Evolutionary conservation across 306 rosid species (phyloP).

Genomic region (Trifolium pratense): DNA sequence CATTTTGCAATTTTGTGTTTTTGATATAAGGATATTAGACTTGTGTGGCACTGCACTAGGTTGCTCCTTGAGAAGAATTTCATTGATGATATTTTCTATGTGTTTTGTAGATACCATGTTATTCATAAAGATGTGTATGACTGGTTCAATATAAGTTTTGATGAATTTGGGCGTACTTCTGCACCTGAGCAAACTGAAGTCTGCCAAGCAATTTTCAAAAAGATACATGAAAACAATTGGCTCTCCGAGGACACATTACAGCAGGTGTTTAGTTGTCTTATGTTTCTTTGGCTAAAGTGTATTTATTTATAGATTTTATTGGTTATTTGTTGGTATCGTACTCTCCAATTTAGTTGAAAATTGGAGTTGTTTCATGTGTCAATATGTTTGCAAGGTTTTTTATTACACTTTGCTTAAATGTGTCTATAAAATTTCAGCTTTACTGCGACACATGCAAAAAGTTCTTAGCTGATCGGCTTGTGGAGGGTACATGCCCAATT

Average conservation of each 20-base stretch:
- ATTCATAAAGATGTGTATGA: constrained; percentile 83
- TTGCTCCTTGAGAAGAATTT: not conserved
- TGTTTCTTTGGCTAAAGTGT: constrained; percentile 11
- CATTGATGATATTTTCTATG: not conserved
- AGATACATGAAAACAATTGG: constrained; percentile 70
- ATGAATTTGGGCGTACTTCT: constrained; percentile 93
- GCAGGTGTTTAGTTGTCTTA: constrained; percentile 63
- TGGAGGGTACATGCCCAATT: constrained; percentile 90
- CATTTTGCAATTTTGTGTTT: not conserved
- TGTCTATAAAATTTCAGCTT: constrained; percentile 63
- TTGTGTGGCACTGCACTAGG: not conserved
- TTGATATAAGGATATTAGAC: not conserved
- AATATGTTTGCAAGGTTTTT: constrained; percentile 12
- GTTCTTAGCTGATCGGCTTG: constrained; percentile 91
- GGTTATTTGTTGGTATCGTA: not conserved
- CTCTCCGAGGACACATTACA: constrained; percentile 86
- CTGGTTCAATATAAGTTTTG: constrained; percentile 91
- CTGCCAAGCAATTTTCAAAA: constrained; percentile 83
- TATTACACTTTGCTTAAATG: constrained; percentile 28
- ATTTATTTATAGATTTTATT: constrained; percentile 18
- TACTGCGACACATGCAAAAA: constrained; percentile 80
- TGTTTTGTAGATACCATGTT: constrained; percentile 67
- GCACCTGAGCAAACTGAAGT: constrained; percentile 85
- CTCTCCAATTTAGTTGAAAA: constrained; percentile 21
- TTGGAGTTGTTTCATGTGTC: constrained; percentile 20